Base-by-base conservation (phyloP, 768 basidiomycete genomes). In the Naganishia vaughanmartiniae region DNA sequence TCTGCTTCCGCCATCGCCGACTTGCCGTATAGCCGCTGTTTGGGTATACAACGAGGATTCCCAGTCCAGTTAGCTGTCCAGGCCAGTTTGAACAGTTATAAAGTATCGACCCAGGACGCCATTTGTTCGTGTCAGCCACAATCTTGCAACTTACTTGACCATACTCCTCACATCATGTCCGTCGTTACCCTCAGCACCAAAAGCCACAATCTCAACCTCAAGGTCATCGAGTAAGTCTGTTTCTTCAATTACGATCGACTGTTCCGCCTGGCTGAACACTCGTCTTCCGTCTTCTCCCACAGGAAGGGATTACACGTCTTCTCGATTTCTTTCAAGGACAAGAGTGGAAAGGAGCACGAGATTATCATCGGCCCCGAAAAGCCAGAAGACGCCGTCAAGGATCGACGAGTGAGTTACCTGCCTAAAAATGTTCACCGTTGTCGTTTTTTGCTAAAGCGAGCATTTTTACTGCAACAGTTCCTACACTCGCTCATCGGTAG, bases 331-430 rank as follows among this genome's bases (percentile, higher is more conserved):
- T 69, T 72, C 63, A 69, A 72, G 39, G 72, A 72, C 36, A 66
- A 65, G 34, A 58, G 69, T 21, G 72, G 72, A 1, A 66, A 66
- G 46, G 67, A 72, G 36, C 72, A 72, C 31, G 72, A 72, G 30
- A 69, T 72, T 36, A 72, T 72, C 33, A 66, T 72, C 68, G 72
- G 72, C 14, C 67, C 67, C 28, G 72, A 72, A 28, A 54, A 69
- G 17, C 72, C 72, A 31, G 54, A 68, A 17, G 67, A 69, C 28
- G 46, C 48, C 4, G 68, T 72, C 31, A 68, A 69, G 53, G 72
- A 72, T 48, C 66, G 67, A 54, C 36, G 65, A 42, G 72, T 69
- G 34, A 39, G 72, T 65, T 31, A 14, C 34, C 9, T 34, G 10
- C 30, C n/a, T 15, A 26, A n/a, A 17, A 31, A 42, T 15, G 39